These are phyloP conservation scores for Luffa aegyptiaca DNA, from an alignment of 306 rosid species.

Conservation along the genomic window DNA sequence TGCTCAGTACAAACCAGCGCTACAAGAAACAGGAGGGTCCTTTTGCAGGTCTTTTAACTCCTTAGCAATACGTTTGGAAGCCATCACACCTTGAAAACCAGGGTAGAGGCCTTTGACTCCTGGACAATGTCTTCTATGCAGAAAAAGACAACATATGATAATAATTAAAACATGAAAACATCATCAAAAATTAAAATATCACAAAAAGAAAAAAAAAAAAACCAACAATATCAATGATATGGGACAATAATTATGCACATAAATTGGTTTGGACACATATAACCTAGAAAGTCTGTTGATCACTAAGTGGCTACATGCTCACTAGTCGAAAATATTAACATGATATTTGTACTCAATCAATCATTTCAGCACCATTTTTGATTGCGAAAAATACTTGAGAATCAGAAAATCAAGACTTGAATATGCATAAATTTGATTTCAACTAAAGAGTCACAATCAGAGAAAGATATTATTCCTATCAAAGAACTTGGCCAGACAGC, in stretches of 20 bases:
- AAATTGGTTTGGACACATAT: neutral
- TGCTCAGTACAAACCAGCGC: constrained; percentile 38
- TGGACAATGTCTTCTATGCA: neutral
- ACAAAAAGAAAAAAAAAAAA: neutral
- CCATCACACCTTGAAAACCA: constrained; percentile 23
- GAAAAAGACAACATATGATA: neutral
- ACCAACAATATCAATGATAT: neutral
- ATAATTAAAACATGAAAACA: neutral
- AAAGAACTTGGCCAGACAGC: neutral
- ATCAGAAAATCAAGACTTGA: neutral
- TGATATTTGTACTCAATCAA: neutral
- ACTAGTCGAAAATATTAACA: neutral
- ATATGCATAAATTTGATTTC: neutral
- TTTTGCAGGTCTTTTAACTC: constrained; percentile 58
- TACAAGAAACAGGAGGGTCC: constrained; percentile 58
- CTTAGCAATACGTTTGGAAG: constrained; percentile 45
- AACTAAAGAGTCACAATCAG: neutral
- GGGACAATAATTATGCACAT: neutral
- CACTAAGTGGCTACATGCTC: neutral
- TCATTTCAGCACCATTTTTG: neutral
- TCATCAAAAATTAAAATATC: neutral
- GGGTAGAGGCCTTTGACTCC: neutral
- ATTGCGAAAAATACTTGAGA: neutral
- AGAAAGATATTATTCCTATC: neutral
- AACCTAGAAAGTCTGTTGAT: neutral